Conservation (phyloP, 805 yeast genomes). For the Lachancea waltii region DNA sequence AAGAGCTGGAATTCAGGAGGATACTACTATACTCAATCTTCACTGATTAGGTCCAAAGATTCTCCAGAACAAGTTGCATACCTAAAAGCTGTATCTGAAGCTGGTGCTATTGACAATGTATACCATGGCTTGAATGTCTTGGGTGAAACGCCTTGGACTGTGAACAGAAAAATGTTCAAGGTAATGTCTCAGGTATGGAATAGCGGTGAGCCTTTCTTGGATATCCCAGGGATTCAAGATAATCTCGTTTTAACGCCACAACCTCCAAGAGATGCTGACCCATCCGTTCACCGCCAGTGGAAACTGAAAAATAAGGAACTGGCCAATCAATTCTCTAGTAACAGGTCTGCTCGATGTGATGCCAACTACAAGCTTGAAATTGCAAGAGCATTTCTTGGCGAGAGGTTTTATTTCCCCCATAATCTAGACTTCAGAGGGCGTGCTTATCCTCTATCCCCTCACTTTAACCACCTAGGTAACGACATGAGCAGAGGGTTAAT, state of each 20-base stretch:
- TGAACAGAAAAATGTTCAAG: constrained; percentile 64
- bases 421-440: constrained; percentile 79
- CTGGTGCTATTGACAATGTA: constrained; percentile 57
- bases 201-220: constrained; percentile 64
- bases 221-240: constrained; percentile 57
- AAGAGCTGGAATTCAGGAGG: constrained; percentile 78
- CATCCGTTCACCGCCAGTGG: constrained; percentile 62
- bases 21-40: constrained; percentile 55
- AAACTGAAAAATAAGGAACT: constrained; percentile 51
- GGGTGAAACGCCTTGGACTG: constrained; percentile 89
- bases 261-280: constrained; percentile 66
- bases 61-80: constrained; percentile 89
- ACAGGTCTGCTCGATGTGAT: constrained; percentile 88
- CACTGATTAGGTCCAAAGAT: constrained; percentile 69
- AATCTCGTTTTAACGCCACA: constrained; percentile 44
- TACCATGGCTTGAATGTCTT: constrained; percentile 78
- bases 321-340: constrained; percentile 54
- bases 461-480: constrained; percentile 74
- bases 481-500: constrained; percentile 69
- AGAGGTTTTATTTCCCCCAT: constrained; percentile 71
- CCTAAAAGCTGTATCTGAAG: constrained; percentile 72
- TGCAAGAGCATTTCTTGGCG: constrained; percentile 87
- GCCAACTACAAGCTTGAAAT: constrained; percentile 89
- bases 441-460: constrained; percentile 76
- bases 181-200: constrained; percentile 82